A percentile compares a stretch with the other conserved stretches of the same genome.
phyloP scores from a whole-genome alignment of 805 yeast species.

The Sungouiella thailandica region DNA sequence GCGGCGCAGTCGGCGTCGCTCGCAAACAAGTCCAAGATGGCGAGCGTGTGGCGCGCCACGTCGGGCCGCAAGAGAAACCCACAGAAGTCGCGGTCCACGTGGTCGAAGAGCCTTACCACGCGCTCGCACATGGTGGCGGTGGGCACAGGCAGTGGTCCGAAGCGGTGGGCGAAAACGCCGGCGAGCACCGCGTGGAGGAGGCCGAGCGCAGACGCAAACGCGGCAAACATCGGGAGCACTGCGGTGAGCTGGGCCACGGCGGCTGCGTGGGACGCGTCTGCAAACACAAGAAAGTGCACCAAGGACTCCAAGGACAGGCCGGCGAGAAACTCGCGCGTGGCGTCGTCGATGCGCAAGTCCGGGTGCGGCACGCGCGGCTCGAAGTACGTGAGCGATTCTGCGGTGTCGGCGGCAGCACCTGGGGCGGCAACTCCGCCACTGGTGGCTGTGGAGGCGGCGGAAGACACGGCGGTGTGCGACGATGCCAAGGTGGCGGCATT shows the following conservation, averaged over 20 bases:
- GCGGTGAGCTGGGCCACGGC: conserved; percentile 15
- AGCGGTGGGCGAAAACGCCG: conserved; percentile 21
- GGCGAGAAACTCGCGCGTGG: conserved; percentile 29
- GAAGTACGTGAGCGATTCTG: conserved; percentile 18
- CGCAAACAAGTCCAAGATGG: conserved; percentile 44
- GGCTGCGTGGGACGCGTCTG: conserved; percentile 10
- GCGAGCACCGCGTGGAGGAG: conserved; percentile 15
- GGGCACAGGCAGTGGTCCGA: conserved; percentile 16
- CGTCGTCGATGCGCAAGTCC: conserved; percentile 38
- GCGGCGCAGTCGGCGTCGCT: conserved; percentile 17
- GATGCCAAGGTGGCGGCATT: conserved; percentile 1
- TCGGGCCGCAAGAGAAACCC: conserved; percentile 67
- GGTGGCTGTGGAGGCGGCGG: neutral
- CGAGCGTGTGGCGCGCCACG: conserved; percentile 53
- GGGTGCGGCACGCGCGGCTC: conserved; percentile 32
- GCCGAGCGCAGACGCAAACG: conserved; percentile 25
- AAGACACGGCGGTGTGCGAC: neutral
- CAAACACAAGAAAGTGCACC: conserved; percentile 62
- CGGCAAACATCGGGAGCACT: conserved; percentile 33
- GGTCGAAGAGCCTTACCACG: conserved; percentile 47
- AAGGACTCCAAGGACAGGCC: conserved; percentile 66
- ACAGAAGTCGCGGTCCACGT: conserved; percentile 53
- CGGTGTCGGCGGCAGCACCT: neutral
- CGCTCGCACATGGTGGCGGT: conserved; percentile 41
- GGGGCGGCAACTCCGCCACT: neutral